Evolutionary conservation across 805 yeast species (phyloP), one percentile per base, ranked within the genome.

Genomic region (Starmerella vaccinii): DNA sequence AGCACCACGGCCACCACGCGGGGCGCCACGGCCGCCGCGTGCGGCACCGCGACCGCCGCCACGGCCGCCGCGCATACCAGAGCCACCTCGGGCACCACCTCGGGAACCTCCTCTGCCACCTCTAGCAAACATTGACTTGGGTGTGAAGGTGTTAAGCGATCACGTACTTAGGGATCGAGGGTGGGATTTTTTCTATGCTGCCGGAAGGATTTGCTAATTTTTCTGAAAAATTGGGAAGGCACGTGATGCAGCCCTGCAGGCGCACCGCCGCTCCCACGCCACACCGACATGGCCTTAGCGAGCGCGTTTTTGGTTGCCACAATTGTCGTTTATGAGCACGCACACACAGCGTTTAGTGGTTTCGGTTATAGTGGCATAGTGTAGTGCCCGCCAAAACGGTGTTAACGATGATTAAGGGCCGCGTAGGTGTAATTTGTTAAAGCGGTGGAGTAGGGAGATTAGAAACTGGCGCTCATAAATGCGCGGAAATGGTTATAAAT

Each of bases 11-110:
- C 68, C 72, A 53, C 81, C 77, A 48, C 77, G 59, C 44, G 39
- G 50, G 22, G 81, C 79, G 50, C 73, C 64, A 42, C 74, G 72
- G 51, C 81, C 78, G 51, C 84, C 78, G 51, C 78, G 65, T 48
- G 76, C 74, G 35, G 85, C 78, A 45, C 72, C 72, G 50, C 75
- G 69, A 50, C 71, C 65, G 51, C 68, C 62, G 46, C 82, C 82
- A 57, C 84, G 77, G 51, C 71, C 66, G 22, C 62, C 48, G 19
- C 43, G 34, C 29, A 26, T n/a, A 16, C 68, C 63, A 23, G 66
- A 55, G 51, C 65, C 65, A 56, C 78, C 74, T 42, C 72, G 68
- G 52, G 70, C 65, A 27, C 66, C 68, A 40, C 77, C 76, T 61
- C 73, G 63, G 33, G 57, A 35, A 40, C 58, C 57, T 61, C 85